Evolutionary conservation across 1,139 yeast genomes (phyloP), one percentile per base, ranked within the genome.

Genomic region (Hyphopichia khmerensis): DNA sequence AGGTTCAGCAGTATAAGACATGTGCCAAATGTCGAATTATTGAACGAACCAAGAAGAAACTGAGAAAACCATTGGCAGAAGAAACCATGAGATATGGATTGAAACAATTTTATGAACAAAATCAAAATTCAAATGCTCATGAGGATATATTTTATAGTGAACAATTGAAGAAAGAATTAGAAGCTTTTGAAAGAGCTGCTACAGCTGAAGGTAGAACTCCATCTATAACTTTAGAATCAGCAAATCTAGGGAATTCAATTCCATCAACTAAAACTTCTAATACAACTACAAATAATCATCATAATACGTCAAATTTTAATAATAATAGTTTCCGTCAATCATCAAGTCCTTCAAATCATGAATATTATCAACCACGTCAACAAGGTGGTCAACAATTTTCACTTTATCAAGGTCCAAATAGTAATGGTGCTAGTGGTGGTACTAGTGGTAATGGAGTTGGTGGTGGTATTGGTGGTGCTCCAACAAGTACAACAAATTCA

Each of bases 21-120:
- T 79, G 84, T 62, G 80, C 80, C 56, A 77, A 79, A 48, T 79
- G 84, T 59, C 71, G 84, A 48, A 75, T 77, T 55, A 75, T 78
- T 41, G 84, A 79, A 53, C 57, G 77, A 42, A 72, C 70, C 53
- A 72, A 74, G 56, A 71, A 72, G 60, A 69, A 70, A 54, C 68
- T 63, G 62, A 61, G 77, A 39, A 70, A 70, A 48, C 77, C 74
- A 10, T 62, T 72, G 56, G 77, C 77, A 4, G 77, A 72, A 50
- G 78, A 72, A 47, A 72, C 78, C 38, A 72, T 72, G 74, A 60
- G 70, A 29, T 72, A 72, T 50, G 78, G 78, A 2, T 64, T 72
- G 63, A 70, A 69, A 50, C 78, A 72, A 55, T 72, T 72, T 51
- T 69, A 70, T 49, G 77, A 72, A 51, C 77, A 72, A 48, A 59